Conservation (phyloP, 73 alveolate species). For the Paramecium octaurelia region DNA sequence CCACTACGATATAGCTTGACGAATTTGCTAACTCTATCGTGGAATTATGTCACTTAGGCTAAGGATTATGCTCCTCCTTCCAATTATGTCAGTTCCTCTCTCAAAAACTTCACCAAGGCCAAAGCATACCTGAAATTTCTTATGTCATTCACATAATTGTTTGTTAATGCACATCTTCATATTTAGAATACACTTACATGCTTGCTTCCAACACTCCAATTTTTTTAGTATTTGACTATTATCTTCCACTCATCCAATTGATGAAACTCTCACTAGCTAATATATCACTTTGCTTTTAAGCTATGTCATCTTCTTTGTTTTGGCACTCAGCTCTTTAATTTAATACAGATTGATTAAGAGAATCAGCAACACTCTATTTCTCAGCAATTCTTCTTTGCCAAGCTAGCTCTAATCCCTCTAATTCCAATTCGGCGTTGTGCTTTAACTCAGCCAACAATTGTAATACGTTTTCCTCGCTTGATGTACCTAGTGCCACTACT, state of each 20-base stretch:
- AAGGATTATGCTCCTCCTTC: neutral
- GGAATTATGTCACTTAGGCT: neutral
- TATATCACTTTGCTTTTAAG: neutral
- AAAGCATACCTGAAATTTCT: neutral
- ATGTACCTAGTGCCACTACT: neutral
- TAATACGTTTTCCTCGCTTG: constrained; percentile 1
- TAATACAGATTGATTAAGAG: neutral
- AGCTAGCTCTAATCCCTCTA: constrained; percentile 26
- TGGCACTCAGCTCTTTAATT: constrained; percentile 17
- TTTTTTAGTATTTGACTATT: neutral
- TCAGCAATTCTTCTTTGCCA: constrained; percentile 30
- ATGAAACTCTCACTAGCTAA: neutral
- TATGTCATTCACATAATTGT: neutral
- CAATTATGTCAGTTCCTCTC: neutral
- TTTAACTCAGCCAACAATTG: constrained; percentile 13
- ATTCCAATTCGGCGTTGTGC: constrained; percentile 22
- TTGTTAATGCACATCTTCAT: constrained; percentile 26
- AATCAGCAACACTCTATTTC: neutral
- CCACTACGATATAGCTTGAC: neutral
- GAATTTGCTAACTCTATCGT: neutral
- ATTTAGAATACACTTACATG: neutral
- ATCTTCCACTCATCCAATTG: constrained; percentile 29
- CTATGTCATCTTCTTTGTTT: neutral
- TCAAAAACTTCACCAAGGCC: neutral
- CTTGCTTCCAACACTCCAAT: constrained; percentile 41